phyloP scores from a whole-genome alignment of 495 filamentous ascomycete genomes.

The Aspergillus cristatus region DNA sequence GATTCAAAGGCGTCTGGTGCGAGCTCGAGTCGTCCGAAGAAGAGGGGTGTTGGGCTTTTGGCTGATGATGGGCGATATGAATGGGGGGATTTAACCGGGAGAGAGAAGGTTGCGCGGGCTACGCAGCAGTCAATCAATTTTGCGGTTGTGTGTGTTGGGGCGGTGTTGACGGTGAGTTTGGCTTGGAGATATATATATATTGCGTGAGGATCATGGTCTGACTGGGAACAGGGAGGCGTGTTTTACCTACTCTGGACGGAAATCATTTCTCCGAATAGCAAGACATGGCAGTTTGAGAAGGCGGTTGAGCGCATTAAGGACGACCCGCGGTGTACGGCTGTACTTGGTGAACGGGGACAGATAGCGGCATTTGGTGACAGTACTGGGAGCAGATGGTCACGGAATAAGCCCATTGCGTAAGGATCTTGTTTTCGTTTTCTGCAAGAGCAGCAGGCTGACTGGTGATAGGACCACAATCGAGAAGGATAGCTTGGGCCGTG shows the following conservation, averaged over 20 bases:
- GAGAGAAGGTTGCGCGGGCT: conserved; percentile 76
- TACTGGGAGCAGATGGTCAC: conserved; percentile 71
- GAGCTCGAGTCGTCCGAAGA: conserved; percentile 12
- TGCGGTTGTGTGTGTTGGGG: conserved; percentile 62
- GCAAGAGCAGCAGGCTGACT: neutral
- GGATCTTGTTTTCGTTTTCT: conserved; percentile 12
- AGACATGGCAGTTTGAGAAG: conserved; percentile 80
- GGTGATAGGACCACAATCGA: conserved; percentile 47
- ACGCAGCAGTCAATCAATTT: conserved; percentile 90
- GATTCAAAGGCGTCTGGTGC: conserved; percentile 14
- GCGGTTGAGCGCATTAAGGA: conserved; percentile 70
- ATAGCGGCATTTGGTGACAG: conserved; percentile 81
- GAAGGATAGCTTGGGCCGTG: conserved; percentile 64
- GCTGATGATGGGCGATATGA: conserved; percentile 73
- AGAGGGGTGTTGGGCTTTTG: conserved; percentile 65
- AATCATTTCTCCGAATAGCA: conserved; percentile 77
- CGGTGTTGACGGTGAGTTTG: conserved; percentile 57
- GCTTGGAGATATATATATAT: neutral
- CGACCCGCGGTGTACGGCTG: conserved; percentile 55
- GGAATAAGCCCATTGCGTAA: conserved; percentile 77
- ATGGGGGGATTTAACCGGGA: conserved; percentile 63
- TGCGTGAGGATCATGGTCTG: neutral
- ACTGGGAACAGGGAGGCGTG: conserved; percentile 54
- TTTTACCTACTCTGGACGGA: conserved; percentile 74
- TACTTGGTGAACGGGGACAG: conserved; percentile 68